Evolutionary conservation across 2,329 filamentous ascomycete species (phyloP), one percentile per base, ranked within the genome.

Genomic region (Neurospora sp.): DNA sequence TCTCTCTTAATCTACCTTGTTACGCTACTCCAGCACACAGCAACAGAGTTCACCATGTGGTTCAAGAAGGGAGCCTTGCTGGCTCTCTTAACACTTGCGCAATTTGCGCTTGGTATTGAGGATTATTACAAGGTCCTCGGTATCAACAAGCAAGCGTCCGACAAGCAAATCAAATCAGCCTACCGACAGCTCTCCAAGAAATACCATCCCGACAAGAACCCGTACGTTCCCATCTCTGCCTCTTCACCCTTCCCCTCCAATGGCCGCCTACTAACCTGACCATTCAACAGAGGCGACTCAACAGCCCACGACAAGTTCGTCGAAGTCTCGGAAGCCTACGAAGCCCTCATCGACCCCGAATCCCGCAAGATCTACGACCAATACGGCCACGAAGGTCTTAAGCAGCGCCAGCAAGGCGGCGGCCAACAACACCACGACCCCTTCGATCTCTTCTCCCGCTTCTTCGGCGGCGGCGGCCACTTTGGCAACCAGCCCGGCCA

Each of bases 121-220:
- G 92, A 96, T 79, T 95, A 90, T 78, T 96, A 96, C 81, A 93
- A 93, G 80, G 82, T 97, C 71, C 88, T 99, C 36, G 93, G 91
- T 69, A 82, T 99, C 73, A 87, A 90, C 77, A 93, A 89, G 77
- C 85, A 90, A 71, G 95, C 95, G 17, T 90, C 88, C 66, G 93
- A 97, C 69, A 90, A 90, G 77, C 91, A 98, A 76, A 91, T 99
- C 79, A 99, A 99, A 81, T 91, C 92, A 66, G 94, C 96, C 28
- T 99, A 99, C 81, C 89, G 94, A 71, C 90, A 89, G 71, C 85
- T 99, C 11, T 96, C 92, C 83, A 98, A 98, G 81, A 97, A 96
- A 80, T 97, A 87, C 80, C 96, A 99, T 78, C 96, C 96, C 3
- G 96, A 99, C 81, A 99, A 99, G 87, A 98, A 98, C 77, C 93